Conservation (phyloP, 192 early-diverging fungal genomes). For the Bifiguratus adelaidae region DNA sequence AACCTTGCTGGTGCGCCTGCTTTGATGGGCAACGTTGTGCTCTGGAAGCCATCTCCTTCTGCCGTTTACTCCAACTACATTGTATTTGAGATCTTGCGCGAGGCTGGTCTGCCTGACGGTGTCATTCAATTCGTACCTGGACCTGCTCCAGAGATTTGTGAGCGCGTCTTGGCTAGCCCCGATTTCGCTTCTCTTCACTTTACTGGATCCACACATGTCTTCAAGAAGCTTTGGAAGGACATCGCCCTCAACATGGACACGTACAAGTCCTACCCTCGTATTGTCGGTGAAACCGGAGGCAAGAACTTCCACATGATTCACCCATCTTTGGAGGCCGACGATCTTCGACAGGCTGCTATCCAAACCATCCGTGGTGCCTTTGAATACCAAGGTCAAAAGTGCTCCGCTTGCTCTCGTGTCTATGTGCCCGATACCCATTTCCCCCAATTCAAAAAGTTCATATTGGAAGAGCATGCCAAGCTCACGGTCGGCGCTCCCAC, state of each 20-base stretch:
- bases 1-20: slow-evolving; percentile 90
- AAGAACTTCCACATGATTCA: slow-evolving; percentile 98
- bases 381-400: slow-evolving; percentile 99
- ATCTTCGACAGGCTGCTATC: slow-evolving; percentile 66
- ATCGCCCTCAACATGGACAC: slow-evolving; percentile 85
- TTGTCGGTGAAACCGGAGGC: slow-evolving; percentile 98
- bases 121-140: slow-evolving; percentile 98
- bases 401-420: slow-evolving; percentile 87
- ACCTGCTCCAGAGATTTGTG: slow-evolving; percentile 70
- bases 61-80: slow-evolving; percentile 88
- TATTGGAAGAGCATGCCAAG: slow-evolving; percentile 55
- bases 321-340: slow-evolving; percentile 47
- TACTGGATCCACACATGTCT: slow-evolving; percentile 88
- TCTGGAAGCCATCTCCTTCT: slow-evolving; percentile 93
- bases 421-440: slow-evolving; percentile 83
- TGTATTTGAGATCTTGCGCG: slow-evolving; percentile 79
- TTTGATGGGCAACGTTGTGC: slow-evolving; percentile 94
- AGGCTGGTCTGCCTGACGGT: slow-evolving; percentile 93
- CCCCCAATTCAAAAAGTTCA: slow-evolving; percentile 54
- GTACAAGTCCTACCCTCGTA: slow-evolving; percentile 90
- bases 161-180: slow-evolving; percentile 70
- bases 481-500: slow-evolving; percentile 60
- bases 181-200: slow-evolving; percentile 97
- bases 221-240: slow-evolving; percentile 87
- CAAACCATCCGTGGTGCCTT: slow-evolving; percentile 89